Conservation (phyloP, 768 basidiomycete species). For the Collybiopsis confluens region DNA sequence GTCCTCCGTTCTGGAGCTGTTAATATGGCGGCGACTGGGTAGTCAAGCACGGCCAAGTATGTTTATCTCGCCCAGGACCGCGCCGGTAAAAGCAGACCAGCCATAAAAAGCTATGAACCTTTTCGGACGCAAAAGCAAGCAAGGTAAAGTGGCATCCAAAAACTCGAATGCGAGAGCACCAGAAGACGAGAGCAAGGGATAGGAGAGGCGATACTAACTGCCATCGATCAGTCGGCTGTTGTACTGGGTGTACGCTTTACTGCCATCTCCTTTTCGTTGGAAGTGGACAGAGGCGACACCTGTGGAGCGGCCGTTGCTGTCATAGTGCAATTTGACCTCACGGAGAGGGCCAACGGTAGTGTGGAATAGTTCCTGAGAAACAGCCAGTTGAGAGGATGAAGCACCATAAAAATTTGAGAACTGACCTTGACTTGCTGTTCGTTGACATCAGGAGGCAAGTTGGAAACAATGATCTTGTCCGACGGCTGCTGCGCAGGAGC, state of each 20-base stretch:
- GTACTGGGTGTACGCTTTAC: slow-evolving; percentile 90
- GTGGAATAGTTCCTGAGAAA: slow-evolving; percentile 81
- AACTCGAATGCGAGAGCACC: slow-evolving; percentile 17
- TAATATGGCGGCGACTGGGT: background rate
- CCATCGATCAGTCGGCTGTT: slow-evolving; percentile 99
- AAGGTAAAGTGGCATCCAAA: slow-evolving; percentile 8
- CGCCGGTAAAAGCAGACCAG: too few species aligned
- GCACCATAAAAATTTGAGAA: background rate
- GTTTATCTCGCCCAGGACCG: background rate
- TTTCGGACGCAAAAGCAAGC: slow-evolving; percentile 23
- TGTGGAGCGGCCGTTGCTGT: slow-evolving; percentile 81
- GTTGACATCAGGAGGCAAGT: slow-evolving; percentile 90
- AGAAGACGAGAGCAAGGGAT: slow-evolving; percentile 31
- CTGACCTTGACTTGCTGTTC: slow-evolving; percentile 89
- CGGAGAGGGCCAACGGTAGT: slow-evolving; percentile 85
- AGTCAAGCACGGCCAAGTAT: background rate
- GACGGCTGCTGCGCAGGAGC: slow-evolving; percentile 38
- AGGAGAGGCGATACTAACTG: slow-evolving; percentile 89
- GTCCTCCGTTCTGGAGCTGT: background rate
- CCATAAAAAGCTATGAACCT: slow-evolving; percentile 42
- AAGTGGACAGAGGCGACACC: slow-evolving; percentile 88
- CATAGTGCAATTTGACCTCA: slow-evolving; percentile 83
- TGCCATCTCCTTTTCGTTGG: slow-evolving; percentile 81
- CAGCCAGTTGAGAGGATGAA: background rate
- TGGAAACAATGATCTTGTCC: slow-evolving; percentile 94